Base-by-base conservation (phyloP, 2,329 filamentous ascomycete genomes). In the Onygena corvina region DNA sequence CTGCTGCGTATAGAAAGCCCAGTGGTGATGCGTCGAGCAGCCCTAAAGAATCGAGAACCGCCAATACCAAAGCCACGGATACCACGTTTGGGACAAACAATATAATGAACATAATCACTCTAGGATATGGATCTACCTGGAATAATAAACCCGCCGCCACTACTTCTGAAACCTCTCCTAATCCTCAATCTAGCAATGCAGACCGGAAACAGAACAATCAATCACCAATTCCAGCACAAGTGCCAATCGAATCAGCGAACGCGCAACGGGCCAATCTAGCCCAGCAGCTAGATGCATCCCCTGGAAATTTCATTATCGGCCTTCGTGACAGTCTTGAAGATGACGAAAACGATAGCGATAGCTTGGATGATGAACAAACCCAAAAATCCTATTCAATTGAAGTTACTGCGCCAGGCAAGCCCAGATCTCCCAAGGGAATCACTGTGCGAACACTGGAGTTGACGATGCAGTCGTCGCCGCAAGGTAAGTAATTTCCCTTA, bases 51-150 rank as follows among this genome's bases (percentile, higher is more conserved):
- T 52, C 29, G 51, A 53, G 25, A 53, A 53, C 20, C 21, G 53
- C 45, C 44, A 54, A 56, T 2, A 53, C 33, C 20, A 46, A 20
- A 30, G 11, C 52, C 16, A 7, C 47, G 16, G 61, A 65, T 9
- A 58, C 58, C 14, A 53, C 59, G 2, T 67, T 67, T 54, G 64
- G 61, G 20, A 62, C 69, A 3, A 70, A 72, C 6, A 69, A 62
- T 2, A 61, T 74, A 50, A 69, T 73, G 60, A 74, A 72, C 53
- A 70, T 72, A 54, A 60, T 74, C 27, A 74, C 70, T 18, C 59
- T 74, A 18, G 71, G 71, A 6, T 74, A 74, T 59, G 70, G 71
- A 12, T 70, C 71, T 3, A 60, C 65, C 14, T 74, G 71, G 71
- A 64, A 67, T 14, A 59, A 69, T 46, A 63, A 66, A 23, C 60